Base-by-base conservation (phyloP, 2,329 filamentous ascomycete genomes). In the Cladosporium sp. region DNA sequence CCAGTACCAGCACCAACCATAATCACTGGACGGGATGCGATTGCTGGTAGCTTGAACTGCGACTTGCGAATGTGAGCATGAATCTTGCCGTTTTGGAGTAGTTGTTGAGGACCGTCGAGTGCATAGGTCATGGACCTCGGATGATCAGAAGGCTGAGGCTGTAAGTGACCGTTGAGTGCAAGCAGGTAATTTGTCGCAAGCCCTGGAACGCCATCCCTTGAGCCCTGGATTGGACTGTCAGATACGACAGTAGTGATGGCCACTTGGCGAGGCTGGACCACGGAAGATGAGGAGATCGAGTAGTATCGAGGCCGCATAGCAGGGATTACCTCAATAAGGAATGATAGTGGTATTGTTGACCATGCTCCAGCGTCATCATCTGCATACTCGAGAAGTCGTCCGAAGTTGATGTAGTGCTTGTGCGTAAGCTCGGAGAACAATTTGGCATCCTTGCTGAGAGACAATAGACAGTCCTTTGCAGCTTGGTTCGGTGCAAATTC, bases 311-410 rank as follows among this genome's bases (percentile, higher is more conserved):
- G 59, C 16, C 69, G 70, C 67, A 73, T 67, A 5, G 72, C 67
- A 6, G 68, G 68, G 6, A 74, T 66, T 29, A 61, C 68, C 49
- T 71, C 70, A 29, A 73, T 26, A 31, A 71, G 93, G n/a, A 85
- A 78, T 2, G 83, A 83, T 28, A 58, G 93, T 82, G 89, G 83
- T 0, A 93, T 77, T 2, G 83, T 76, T 29, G 89, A 80, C 1
- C 81, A 77, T 0, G 84, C 49, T 28, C 60, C 60, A 29, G 49
- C 31, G n/a, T 23, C 16, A 53, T 28, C 31, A 21, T 62, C 80
- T 71, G 86, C 88, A 12, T 83, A 80, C 72, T 91, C 87, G 0
- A 93, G 82, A 1, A 93, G 80, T 66, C 92, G 89, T 7, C 93
- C 80, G 0, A 89, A 29, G n/a, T 59, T 65, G 31, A 62, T 66